Percentiles rank a stretch among this genome's conserved stretches.
Evolutionary conservation across 257 asterid species (phyloP).

Genomic region (Jasminum sambac): DNA sequence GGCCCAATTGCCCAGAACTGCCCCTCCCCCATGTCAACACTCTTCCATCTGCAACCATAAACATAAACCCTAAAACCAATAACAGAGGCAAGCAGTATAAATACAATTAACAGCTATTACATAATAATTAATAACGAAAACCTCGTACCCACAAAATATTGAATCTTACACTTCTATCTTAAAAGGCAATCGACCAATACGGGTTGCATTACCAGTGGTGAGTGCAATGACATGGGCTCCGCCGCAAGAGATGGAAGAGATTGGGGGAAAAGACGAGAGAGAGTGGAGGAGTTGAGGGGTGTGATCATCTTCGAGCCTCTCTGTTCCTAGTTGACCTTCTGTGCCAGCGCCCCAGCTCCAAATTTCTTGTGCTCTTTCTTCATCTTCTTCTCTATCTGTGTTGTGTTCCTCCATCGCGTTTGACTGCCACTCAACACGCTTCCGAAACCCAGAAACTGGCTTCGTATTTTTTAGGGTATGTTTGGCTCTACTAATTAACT

Average conservation of each 20-base stretch:
- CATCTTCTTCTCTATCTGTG: conserved; percentile 14
- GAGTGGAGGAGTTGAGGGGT: conserved; percentile 60
- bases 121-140: neutral
- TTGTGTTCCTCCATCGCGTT: conserved; percentile 27
- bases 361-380: conserved; percentile 38
- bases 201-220: conserved; percentile 44
- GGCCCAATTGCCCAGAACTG: conserved; percentile 86
- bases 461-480: no score
- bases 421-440: neutral
- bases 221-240: conserved; percentile 91
- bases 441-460: no score
- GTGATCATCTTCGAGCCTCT: conserved; percentile 60
- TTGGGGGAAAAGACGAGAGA: conserved; percentile 47
- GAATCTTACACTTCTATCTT: neutral
- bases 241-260: conserved; percentile 80
- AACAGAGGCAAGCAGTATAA: neutral
- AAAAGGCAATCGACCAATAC: neutral
- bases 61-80: conserved; percentile 10
- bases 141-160: neutral
- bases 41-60: conserved; percentile 57
- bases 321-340: conserved; percentile 83
- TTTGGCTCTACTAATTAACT: no score
- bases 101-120: neutral
- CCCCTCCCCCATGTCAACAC: conserved; percentile 97
- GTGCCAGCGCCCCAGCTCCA: conserved; percentile 99